Conservation (phyloP, 306 rosid species). For the Prunus fruticosa region DNA sequence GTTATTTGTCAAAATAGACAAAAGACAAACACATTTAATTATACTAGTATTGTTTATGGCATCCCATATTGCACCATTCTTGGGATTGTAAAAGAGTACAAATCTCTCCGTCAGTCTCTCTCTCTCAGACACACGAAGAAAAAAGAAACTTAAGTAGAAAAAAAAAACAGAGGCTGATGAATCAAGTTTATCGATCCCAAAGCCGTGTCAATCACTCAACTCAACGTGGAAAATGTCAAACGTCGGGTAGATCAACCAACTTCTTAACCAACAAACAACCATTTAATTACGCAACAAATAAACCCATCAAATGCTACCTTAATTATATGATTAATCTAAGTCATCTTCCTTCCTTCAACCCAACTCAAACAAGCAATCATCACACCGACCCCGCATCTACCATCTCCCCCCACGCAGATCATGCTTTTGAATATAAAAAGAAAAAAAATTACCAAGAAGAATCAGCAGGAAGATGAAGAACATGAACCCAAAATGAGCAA, state of each 20-base stretch:
- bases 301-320: neutral
- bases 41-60: neutral
- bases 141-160: neutral
- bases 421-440: neutral
- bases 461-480: neutral
- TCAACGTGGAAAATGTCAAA: constrained; percentile 23
- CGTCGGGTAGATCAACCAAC: constrained; percentile 31
- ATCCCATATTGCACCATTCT: constrained; percentile 25
- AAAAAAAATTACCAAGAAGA: neutral
- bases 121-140: too few species aligned
- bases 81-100: constrained; percentile 17
- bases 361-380: neutral
- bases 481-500: neutral
- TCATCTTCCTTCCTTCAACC: neutral
- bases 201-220: constrained; percentile 51
- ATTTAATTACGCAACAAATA: neutral
- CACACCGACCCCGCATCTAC: constrained; percentile 16
- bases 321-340: neutral
- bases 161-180: neutral
- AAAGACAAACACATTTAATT: constrained; percentile 17
- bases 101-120: neutral
- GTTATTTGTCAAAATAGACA: constrained; percentile 13
- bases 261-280: constrained; percentile 19
- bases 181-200: constrained; percentile 28
- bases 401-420: neutral